Evolutionary conservation across 2,329 filamentous ascomycete genomes (phyloP), one percentile per base, ranked within the genome.

Genomic region (Sporothrix humicola): DNA sequence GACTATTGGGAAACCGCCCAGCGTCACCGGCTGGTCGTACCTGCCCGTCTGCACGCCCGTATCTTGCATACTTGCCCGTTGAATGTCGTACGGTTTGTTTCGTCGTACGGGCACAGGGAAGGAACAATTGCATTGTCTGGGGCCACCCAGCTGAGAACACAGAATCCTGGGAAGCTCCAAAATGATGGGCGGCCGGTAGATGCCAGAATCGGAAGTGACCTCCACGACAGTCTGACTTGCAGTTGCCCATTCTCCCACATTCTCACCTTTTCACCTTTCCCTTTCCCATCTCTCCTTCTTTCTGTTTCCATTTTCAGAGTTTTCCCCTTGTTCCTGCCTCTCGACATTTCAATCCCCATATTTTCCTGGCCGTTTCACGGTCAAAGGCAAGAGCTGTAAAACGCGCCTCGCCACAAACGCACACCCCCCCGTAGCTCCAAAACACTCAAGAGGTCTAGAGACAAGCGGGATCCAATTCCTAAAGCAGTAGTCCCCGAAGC

Each of bases 391-490:
- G 23, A 26, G 23, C 23, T 26, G 23, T 26, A 26, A 26, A 26
- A 26, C 42, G 13, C 61, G 61, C 61, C 61, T 65, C 61, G 61
- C 59, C 59, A 65, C 61, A 46, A 12, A n/a, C 31, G 15, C 31
- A n/a, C 42, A 15, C 61, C 61, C 42, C 61, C 42, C 42, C 4
- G 17, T 48, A 46, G 61, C 61, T 23, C 42, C 26, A 65, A 65
- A 20, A 37, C 7, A 37, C 31, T 7, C 31, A 37, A 37, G 31
- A 5, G 31, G 31, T 3, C 31, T 37, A 37, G 7, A 52, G 20
- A 56, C 31, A 66, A 66, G 61, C 61, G 61, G 70, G 59, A 66
- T 66, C 61, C 50, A 72, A 52, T 72, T 72, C 70, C 71, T 59
- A 72, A 72, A 68, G n/a, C 50, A 68, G 71, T 13, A 66, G 71